These are phyloP conservation scores for Coemansia sp. DNA, from an alignment of 192 early-diverging fungal genomes.

Conservation along the genomic window DNA sequence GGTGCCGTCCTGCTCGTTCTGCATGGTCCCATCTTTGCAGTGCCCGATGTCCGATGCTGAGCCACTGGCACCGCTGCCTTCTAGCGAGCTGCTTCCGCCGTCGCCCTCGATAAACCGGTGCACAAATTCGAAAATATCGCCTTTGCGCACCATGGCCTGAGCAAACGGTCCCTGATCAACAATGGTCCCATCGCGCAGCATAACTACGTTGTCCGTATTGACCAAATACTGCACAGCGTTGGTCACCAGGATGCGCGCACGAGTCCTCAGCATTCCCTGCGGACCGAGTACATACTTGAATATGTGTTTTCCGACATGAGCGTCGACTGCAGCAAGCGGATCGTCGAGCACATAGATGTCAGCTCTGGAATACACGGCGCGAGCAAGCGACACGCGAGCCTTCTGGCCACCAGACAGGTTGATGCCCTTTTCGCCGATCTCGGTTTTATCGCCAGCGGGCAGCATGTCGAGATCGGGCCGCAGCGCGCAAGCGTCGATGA, in stretches of 20 bases:
- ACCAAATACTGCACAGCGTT: slow-evolving; percentile 60
- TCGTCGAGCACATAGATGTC: slow-evolving; percentile 76
- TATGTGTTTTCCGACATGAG: slow-evolving; percentile 65
- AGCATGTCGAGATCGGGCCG: slow-evolving; percentile 61
- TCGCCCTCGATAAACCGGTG: slow-evolving; percentile 32
- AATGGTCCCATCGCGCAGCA: slow-evolving; percentile 55
- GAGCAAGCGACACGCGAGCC: slow-evolving; percentile 66
- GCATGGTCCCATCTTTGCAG: slow-evolving; percentile 29
- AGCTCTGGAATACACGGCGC: slow-evolving; percentile 66
- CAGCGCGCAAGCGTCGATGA: slow-evolving; percentile 62
- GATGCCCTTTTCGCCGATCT: slow-evolving; percentile 70
- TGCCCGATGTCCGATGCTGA: slow-evolving; percentile 33
- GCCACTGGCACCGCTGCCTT: slow-evolving; percentile 19
- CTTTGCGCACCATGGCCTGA: slow-evolving; percentile 48
- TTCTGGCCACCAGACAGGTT: slow-evolving; percentile 67
- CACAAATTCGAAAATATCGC: slow-evolving; percentile 55
- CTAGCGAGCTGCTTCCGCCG: not conserved
- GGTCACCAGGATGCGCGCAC: slow-evolving; percentile 63
- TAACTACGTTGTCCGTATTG: slow-evolving; percentile 54
- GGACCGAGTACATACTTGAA: slow-evolving; percentile 59
- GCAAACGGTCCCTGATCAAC: slow-evolving; percentile 58
- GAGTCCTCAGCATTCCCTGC: slow-evolving; percentile 52
- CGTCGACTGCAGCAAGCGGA: slow-evolving; percentile 70
- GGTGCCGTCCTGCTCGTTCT: slow-evolving; percentile 25
- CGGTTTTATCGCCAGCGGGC: slow-evolving; percentile 58